These are phyloP conservation scores for Candida pseudoviswanathii DNA, from an alignment of 1,139 yeast genomes.

Conservation along the genomic window DNA sequence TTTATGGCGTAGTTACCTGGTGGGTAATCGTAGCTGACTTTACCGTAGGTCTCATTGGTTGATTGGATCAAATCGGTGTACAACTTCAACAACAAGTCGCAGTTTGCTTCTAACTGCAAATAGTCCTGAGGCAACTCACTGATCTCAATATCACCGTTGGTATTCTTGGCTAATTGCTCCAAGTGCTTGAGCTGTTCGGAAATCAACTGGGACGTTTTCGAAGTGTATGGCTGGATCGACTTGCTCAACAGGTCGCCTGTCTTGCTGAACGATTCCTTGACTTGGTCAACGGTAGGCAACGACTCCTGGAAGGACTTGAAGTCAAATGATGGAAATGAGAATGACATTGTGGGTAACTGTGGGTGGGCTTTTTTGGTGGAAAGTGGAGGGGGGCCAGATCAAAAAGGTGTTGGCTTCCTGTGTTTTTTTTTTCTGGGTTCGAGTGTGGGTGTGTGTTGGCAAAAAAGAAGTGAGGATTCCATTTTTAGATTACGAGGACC, in stretches of 20 bases:
- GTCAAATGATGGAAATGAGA: constrained; percentile 51
- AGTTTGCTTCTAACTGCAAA: constrained; percentile 62
- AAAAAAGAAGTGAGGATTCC: not conserved
- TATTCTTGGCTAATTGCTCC: constrained; percentile 40
- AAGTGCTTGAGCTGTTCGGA: constrained; percentile 45
- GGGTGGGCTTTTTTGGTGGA: not conserved
- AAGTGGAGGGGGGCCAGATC: not conserved
- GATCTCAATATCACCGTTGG: constrained; percentile 34
- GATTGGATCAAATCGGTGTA: constrained; percentile 61
- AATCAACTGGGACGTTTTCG: constrained; percentile 42
- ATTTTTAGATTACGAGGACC: not conserved
- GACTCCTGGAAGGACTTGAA: constrained; percentile 52
- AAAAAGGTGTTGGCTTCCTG: not conserved
- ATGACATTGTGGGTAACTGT: constrained; percentile 40
- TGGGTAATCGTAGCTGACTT: constrained; percentile 73
- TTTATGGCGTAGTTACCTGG: constrained; percentile 57
- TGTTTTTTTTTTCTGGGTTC: not conserved
- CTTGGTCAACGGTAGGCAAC: constrained; percentile 42
- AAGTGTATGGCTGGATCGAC: constrained; percentile 46
- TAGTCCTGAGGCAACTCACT: constrained; percentile 77
- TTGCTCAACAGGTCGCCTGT: constrained; percentile 44
- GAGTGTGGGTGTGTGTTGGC: too few species aligned
- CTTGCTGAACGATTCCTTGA: constrained; percentile 40
- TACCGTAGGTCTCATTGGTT: constrained; percentile 61
- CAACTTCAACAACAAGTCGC: constrained; percentile 61